Conservation (phyloP, 208 protist genomes). For the Herpetomonas samuelpessoai region DNA sequence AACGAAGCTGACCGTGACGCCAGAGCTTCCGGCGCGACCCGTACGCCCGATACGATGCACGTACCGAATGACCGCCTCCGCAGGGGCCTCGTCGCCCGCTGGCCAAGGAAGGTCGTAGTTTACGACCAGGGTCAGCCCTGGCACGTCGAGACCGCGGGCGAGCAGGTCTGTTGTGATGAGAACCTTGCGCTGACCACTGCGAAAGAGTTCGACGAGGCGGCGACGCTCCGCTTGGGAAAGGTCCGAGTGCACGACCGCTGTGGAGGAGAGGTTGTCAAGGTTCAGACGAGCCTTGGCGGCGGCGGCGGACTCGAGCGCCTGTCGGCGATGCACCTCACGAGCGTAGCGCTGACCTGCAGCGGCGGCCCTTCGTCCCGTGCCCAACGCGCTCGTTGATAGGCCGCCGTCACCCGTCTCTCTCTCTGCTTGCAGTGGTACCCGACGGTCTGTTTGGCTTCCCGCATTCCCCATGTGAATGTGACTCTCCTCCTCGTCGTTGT, state of each 20-base stretch:
- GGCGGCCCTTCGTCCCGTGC: background rate
- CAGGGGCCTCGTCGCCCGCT: conserved; percentile 1
- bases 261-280: conserved; percentile 52
- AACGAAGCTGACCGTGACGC: conserved; percentile 93
- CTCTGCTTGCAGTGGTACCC: too few relatives aligned
- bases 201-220: conserved; percentile 95
- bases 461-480: too few relatives aligned
- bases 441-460: background rate
- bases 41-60: conserved; percentile 96
- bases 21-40: conserved; percentile 83
- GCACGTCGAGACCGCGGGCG: conserved; percentile 94
- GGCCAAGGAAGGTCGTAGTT: conserved; percentile 97
- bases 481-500: conserved; percentile 12
- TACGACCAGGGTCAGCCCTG: conserved; percentile 95
- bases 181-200: conserved; percentile 90
- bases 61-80: conserved; percentile 85
- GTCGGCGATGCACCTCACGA: background rate
- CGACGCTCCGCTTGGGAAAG: conserved; percentile 89
- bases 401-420: too few relatives aligned
- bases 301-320: conserved; percentile 6
- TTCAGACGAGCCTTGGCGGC: conserved; percentile 1
- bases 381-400: background rate
- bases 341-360: background rate
- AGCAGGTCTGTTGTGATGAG: conserved; percentile 98
- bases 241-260: conserved; percentile 76